Conservation (phyloP, 345 rosid genomes). For the Eucalyptus polyanthemos region DNA sequence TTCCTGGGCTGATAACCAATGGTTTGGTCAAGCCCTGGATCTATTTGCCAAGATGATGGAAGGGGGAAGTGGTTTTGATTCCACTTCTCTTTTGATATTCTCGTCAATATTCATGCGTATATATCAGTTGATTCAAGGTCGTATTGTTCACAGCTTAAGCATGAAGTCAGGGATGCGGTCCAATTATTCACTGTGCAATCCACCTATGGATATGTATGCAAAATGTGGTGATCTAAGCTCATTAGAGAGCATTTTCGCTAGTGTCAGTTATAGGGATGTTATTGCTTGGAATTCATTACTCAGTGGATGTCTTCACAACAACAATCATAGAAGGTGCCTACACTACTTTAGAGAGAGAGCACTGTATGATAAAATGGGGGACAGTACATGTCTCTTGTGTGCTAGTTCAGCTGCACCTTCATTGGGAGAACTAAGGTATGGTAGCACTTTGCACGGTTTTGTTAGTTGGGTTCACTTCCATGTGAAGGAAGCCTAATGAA, state of each 20-base stretch:
- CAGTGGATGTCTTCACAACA: constrained; percentile 31
- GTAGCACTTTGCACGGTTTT: constrained; percentile 20
- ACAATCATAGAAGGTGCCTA: constrained; percentile 21
- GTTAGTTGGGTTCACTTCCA: no score
- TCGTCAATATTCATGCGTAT: constrained; percentile 17
- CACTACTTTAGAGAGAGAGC: constrained; percentile 24
- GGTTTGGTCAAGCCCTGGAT: constrained; percentile 12
- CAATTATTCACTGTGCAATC: constrained; percentile 31
- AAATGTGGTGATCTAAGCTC: constrained; percentile 38
- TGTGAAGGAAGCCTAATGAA: no score
- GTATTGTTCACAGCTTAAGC: constrained; percentile 25
- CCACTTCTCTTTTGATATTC: constrained; percentile 33
- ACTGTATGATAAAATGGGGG: constrained; percentile 20
- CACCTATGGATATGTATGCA: constrained; percentile 43
- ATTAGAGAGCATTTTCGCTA: constrained; percentile 15
- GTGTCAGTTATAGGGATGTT: constrained; percentile 24
- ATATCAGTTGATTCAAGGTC: constrained; percentile 7
- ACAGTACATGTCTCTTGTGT: constrained; percentile 24
- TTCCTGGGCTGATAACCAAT: constrained; percentile 23
- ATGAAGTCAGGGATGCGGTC: constrained; percentile 24
- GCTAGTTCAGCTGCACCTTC: constrained; percentile 35
- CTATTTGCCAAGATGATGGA: constrained; percentile 23
- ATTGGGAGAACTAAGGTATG: constrained; percentile 15
- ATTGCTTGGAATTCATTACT: constrained; percentile 55
- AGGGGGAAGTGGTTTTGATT: constrained; percentile 30